phyloP scores from a whole-genome alignment of 1,284 basidiomycete genomes.

The Hypsizygus ulmarius region DNA sequence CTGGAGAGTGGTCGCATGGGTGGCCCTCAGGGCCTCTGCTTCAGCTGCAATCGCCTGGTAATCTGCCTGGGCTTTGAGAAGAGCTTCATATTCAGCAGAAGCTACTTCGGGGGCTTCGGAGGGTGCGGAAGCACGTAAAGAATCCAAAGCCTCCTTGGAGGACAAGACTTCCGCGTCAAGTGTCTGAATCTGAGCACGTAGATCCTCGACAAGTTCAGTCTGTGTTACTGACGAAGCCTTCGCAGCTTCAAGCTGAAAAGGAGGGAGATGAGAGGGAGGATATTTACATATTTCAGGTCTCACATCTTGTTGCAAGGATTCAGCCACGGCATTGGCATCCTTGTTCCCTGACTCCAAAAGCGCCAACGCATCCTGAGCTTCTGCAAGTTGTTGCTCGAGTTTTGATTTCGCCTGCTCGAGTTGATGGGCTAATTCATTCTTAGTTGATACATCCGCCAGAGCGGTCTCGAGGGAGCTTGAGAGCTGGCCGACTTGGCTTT shows the following conservation, averaged over 20 bases:
- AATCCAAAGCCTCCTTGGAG: constrained; percentile 53
- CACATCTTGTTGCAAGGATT: constrained; percentile 51
- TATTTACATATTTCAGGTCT: constrained; percentile 18
- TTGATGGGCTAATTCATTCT: constrained; percentile 41
- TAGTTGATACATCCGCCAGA: constrained; percentile 46
- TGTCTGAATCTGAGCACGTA: constrained; percentile 50
- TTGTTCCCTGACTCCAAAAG: constrained; percentile 40
- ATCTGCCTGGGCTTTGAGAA: constrained; percentile 62
- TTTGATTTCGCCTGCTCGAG: constrained; percentile 48
- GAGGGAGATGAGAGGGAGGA: constrained; percentile 2
- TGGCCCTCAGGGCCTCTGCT: constrained; percentile 46
- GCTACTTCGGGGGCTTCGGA: constrained; percentile 47
- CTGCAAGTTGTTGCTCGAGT: constrained; percentile 48
- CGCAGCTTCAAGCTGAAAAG: constrained; percentile 49
- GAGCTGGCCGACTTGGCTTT: constrained; percentile 48
- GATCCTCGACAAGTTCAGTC: constrained; percentile 41
- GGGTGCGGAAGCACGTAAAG: constrained; percentile 43
- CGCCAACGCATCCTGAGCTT: constrained; percentile 41
- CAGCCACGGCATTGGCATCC: constrained; percentile 36
- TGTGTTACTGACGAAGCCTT: constrained; percentile 41
- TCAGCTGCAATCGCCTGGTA: constrained; percentile 58
- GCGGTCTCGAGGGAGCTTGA: constrained; percentile 51
- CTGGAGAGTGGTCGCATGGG: constrained; percentile 47
- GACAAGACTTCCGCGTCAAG: constrained; percentile 50
- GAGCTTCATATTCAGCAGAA: constrained; percentile 58